Percentiles rank a stretch among this genome's conserved stretches.
These are phyloP conservation scores for Sporothrix pseudoabietina DNA, from an alignment of 2,329 filamentous ascomycete species.

Conservation along the genomic window DNA sequence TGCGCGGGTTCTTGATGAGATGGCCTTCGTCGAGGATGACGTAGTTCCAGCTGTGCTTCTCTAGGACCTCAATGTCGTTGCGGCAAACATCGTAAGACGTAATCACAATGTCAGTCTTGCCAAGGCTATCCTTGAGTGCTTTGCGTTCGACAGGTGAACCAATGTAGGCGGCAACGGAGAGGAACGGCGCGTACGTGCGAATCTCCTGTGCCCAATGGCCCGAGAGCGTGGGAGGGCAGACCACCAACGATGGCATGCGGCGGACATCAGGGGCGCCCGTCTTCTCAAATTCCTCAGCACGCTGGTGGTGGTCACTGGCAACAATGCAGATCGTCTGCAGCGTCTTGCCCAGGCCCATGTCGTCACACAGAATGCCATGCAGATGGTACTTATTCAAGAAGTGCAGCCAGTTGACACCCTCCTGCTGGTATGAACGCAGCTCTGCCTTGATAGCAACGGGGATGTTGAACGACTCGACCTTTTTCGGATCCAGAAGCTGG, in stretches of 20 bases:
- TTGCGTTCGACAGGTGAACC: constrained; percentile 81
- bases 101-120: constrained; percentile 85
- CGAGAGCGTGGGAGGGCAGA: constrained; percentile 93
- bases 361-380: constrained; percentile 96
- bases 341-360: constrained; percentile 98
- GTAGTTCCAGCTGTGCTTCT: constrained; percentile 88
- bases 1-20: constrained; percentile 97
- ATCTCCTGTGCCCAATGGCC: constrained; percentile 99
- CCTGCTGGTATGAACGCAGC: constrained; percentile 94
- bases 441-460: constrained; percentile 97
- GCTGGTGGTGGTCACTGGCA: constrained; percentile 92
- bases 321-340: constrained; percentile 97
- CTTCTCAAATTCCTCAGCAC: constrained; percentile 85
- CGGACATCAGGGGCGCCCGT: constrained; percentile 77
- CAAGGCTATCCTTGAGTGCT: constrained; percentile 68
- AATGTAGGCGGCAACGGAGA: constrained; percentile 86
- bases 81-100: constrained; percentile 98
- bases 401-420: constrained; percentile 97
- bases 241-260: constrained; percentile 84
- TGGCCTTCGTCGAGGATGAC: constrained; percentile 96
- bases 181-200: constrained; percentile 90
- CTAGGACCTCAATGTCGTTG: constrained; percentile 86
- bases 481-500: constrained; percentile 94
- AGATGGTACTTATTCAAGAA: constrained; percentile 98
- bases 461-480: constrained; percentile 90